Evolutionary conservation across 176 grass and related monocot species (phyloP).

Genomic region (Juncus effusus): DNA sequence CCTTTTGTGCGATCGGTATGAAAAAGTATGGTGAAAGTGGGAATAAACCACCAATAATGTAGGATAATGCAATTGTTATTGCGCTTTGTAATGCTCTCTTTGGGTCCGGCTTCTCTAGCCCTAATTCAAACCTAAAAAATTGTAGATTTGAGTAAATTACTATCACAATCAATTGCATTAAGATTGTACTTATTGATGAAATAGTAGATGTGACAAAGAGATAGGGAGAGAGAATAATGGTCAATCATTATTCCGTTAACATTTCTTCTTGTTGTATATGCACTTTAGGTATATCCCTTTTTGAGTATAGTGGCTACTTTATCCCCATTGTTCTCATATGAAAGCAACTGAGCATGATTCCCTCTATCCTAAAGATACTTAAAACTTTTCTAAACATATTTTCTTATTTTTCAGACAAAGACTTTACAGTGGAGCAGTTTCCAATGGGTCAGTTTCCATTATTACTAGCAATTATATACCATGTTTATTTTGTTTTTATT

Average conservation of each 20-base stretch:
- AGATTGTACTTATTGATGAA: neutral
- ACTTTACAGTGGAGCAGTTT: no score
- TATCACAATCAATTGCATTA: neutral
- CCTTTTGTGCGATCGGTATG: slow-evolving; percentile 50
- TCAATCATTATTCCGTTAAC: neutral
- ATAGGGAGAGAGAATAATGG: neutral
- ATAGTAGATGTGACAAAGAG: no score
- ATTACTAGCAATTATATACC: no score
- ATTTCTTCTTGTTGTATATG: neutral
- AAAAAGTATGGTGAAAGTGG: slow-evolving; percentile 84
- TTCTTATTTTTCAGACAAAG: neutral
- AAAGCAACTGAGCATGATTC: slow-evolving; percentile 7
- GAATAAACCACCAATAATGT: slow-evolving; percentile 65
- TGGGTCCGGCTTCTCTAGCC: slow-evolving; percentile 79
- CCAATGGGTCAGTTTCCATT: no score
- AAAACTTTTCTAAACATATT: slow-evolving; percentile 1
- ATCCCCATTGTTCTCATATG: neutral
- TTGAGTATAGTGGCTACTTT: neutral
- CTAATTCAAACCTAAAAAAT: slow-evolving; percentile 67
- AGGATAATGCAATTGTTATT: slow-evolving; percentile 62
- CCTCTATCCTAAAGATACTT: neutral
- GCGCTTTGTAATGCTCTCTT: slow-evolving; percentile 76
- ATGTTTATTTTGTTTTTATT: neutral
- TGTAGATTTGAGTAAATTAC: no score
- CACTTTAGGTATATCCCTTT: neutral